Evolutionary conservation across 306 rosid genomes (phyloP), one percentile per base, ranked within the genome.

Genomic region (Cucumis hystrix): DNA sequence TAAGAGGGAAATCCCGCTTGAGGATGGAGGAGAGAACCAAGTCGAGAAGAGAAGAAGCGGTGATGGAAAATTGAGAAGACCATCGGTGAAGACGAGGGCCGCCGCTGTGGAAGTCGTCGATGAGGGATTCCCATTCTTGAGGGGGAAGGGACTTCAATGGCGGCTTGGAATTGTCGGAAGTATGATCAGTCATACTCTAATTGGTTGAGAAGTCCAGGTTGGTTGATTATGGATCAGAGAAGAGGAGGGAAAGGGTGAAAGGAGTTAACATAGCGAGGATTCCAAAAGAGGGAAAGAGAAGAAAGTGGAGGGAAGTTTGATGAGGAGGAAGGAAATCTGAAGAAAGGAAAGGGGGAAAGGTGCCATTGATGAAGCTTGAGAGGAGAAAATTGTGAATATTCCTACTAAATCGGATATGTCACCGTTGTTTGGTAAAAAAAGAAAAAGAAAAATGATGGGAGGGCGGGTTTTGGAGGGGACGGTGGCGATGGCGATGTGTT

Each of bases 81-180:
- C 92, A 90, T 78, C 82, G 86, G 30, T 78, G 72, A 40, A 82
- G 80, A 56, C 93, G 91, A 4, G 81, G 65, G 37, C 87, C 88
- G 74, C 93, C 92, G 87, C 10, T 66, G 47, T 90, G 96, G 86
- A 95, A 95, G 57, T 95, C 97, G 6, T 92, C 98, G 45, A 95
- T 87, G 52, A 95, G 76, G 18, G 83, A 51, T 82, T 95, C 97
- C 96, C 98, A 95, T 14, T 95, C 98, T 9, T 84, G 93, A 49
- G 76, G 76, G 14, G 96, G 82, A 49, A 91, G 86, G 11, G 89
- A 85, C 77, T 86, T 95, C 77, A 77, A 65, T 54, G 93, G 80
- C n/a, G 83, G 79, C 28, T 71, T 15, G 80, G 77, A 67, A 82
- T 77, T 67, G 78, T 86, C 62, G 49, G 78, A 47, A 82, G 78